Percentiles rank a stretch among this genome's conserved stretches.
phyloP scores from a whole-genome alignment of 1,284 basidiomycete genomes.

The Amylostereum areolatum region DNA sequence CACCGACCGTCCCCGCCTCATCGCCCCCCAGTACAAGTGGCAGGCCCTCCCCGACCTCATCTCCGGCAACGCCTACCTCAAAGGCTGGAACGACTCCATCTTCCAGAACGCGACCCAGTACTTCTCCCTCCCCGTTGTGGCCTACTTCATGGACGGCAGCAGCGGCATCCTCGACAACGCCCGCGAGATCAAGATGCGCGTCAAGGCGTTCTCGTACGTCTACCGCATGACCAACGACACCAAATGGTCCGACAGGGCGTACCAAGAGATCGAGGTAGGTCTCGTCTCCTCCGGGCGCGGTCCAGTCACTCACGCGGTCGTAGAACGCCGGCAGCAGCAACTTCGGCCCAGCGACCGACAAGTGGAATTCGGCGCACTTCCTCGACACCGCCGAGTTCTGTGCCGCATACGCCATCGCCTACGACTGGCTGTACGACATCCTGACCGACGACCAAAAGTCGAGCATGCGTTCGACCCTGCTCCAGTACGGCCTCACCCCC shows the following conservation, averaged over 20 bases:
- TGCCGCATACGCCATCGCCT: constrained; percentile 85
- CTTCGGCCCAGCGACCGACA: constrained; percentile 58
- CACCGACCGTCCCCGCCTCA: constrained; percentile 82
- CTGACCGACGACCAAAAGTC: constrained; percentile 75
- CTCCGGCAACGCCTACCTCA: constrained; percentile 79
- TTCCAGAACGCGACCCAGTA: constrained; percentile 84
- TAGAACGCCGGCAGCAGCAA: constrained; percentile 49
- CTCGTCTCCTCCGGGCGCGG: not conserved
- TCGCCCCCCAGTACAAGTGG: constrained; percentile 94
- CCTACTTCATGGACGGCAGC: constrained; percentile 72
- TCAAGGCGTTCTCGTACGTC: constrained; percentile 92
- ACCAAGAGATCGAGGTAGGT: constrained; percentile 71
- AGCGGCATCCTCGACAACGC: constrained; percentile 94
- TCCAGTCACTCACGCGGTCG: not conserved
- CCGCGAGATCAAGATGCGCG: constrained; percentile 82
- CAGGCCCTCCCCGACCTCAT: constrained; percentile 76
- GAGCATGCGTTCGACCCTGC: constrained; percentile 69
- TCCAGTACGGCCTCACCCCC: constrained; percentile 71
- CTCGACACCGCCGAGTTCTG: constrained; percentile 91
- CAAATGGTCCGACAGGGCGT: constrained; percentile 81
- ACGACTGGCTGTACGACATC: constrained; percentile 91
- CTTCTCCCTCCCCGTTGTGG: constrained; percentile 53
- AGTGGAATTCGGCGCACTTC: constrained; percentile 90
- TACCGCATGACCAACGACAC: constrained; percentile 90
- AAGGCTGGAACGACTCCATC: constrained; percentile 88